Evolutionary conservation across 495 filamentous ascomycete species (phyloP), one percentile per base, ranked within the genome.

Genomic region (Trichoderma gamsii): DNA sequence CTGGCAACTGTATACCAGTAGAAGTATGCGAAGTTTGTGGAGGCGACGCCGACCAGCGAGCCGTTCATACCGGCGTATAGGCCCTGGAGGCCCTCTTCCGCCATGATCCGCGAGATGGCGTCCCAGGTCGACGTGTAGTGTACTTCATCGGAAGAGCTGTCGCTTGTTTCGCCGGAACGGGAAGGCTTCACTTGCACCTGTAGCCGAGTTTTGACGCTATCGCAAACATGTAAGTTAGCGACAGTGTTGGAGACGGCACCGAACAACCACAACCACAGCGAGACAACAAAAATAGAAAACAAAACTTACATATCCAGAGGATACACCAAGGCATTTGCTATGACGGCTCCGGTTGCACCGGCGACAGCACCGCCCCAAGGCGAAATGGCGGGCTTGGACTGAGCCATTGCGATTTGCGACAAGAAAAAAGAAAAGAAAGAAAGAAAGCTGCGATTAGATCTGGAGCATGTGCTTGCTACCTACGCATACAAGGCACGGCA

Each of bases 11-110:
- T 93, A 78, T 99, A 98, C 95, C 95, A 99, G 82, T 98, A 99
- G 75, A 99, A 99, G 79, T 99, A 99, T 69, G 95, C 95, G 75
- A 99, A 99, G 76, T 99, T 99, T 68, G 93, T 98, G 16, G 93
- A 97, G 9, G 92, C 94, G 16, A 98, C 96, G 56, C 95, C 95
- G 21, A 97, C 79, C 13, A 99, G 83, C 8, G 92, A 86, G 21
- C 96, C 93, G 63, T 84, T 79, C 74, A 99, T 93, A 64, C 95
- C 95, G 56, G 90, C 87, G 74, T 98, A 99, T 27, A 99, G 85
- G 3, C 96, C 95, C 18, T 77, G 70, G 18, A 95, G 44, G 16
- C 95, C 96, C 63, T 97, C 94, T 69, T 90, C 89, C 64, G 87
- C 86, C 21, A 89, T 77, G 73, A 99, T 98, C 78, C 93, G 95